A percentile compares a stretch with the other conserved stretches of the same genome.
Evolutionary conservation across 805 yeast species (phyloP).

Genomic region (Saccharomycopsis sp.): DNA sequence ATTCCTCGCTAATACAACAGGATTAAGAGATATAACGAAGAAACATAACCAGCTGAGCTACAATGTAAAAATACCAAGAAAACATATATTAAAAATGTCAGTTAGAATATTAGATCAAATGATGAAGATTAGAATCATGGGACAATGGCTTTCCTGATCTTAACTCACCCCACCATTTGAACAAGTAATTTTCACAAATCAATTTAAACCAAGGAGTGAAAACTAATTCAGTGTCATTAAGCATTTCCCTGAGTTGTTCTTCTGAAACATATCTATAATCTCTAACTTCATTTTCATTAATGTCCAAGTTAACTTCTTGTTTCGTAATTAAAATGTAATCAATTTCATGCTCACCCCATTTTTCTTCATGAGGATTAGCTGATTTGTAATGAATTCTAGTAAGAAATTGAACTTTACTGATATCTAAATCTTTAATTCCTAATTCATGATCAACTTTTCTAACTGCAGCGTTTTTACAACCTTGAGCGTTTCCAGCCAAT

Average conservation of each 20-base stretch:
- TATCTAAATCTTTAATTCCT: slow-evolving; percentile 67
- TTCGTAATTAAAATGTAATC: slow-evolving; percentile 81
- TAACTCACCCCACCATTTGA: slow-evolving; percentile 88
- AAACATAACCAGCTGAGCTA: too few species aligned
- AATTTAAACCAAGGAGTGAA: slow-evolving; percentile 99
- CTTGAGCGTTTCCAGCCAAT: slow-evolving; percentile 57
- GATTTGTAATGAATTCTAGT: slow-evolving; percentile 95
- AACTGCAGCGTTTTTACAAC: slow-evolving; percentile 83
- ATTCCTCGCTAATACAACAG: too few species aligned
- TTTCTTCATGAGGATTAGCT: slow-evolving; percentile 60
- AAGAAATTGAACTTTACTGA: slow-evolving; percentile 67
- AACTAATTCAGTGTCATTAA: slow-evolving; percentile 51
- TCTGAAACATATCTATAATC: slow-evolving; percentile 70
- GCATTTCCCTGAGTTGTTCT: slow-evolving; percentile 66
- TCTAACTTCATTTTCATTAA: slow-evolving; percentile 80
- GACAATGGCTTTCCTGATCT: slow-evolving; percentile 47
- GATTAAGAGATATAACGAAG: too few species aligned
- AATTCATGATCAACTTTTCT: slow-evolving; percentile 90
- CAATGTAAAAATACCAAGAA: too few species aligned
- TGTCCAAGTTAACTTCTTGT: slow-evolving; percentile 37
- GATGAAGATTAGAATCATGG: slow-evolving; percentile 30
- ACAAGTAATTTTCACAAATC: slow-evolving; percentile 85
- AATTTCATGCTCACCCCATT: slow-evolving; percentile 97
- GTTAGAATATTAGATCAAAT: slow-evolving; percentile 27
- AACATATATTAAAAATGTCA: too few species aligned